Percentiles rank a stretch among this genome's conserved stretches.
phyloP scores from a whole-genome alignment of 2,329 filamentous ascomycete species.

The Ophiostoma australiae region DNA sequence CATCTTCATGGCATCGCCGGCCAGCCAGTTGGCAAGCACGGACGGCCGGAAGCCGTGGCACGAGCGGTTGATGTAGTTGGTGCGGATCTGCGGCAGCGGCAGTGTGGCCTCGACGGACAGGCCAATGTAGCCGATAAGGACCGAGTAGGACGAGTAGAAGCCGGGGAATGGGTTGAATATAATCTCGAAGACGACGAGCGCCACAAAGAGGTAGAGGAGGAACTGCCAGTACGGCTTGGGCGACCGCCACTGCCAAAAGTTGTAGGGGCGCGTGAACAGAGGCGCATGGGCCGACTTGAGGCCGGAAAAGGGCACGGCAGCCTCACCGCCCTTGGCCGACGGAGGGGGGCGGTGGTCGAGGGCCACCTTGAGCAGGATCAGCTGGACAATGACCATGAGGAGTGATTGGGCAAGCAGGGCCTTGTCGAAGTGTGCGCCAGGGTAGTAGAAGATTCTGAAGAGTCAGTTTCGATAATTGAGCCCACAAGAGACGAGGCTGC shows the following conservation, averaged over 20 bases:
- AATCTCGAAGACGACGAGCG: constrained; percentile 60
- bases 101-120: constrained; percentile 76
- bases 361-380: constrained; percentile 60
- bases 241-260: constrained; percentile 78
- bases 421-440: constrained; percentile 59
- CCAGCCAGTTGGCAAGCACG: constrained; percentile 71
- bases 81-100: constrained; percentile 70
- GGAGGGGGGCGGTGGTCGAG: constrained; percentile 61
- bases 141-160: constrained; percentile 62
- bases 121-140: constrained; percentile 66
- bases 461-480: background rate
- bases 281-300: constrained; percentile 33
- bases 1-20: constrained; percentile 82
- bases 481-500: background rate
- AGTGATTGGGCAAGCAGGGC: constrained; percentile 61
- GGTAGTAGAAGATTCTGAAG: constrained; percentile 63
- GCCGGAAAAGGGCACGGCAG: constrained; percentile 58
- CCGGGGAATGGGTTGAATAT: constrained; percentile 54
- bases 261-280: constrained; percentile 55
- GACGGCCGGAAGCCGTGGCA: constrained; percentile 74
- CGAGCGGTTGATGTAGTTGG: constrained; percentile 63
- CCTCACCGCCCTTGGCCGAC: constrained; percentile 56
- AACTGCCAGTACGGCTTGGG: constrained; percentile 76
- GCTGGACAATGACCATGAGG: constrained; percentile 60
- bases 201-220: constrained; percentile 60